Evolutionary conservation across 139 green algal genomes (phyloP).

Genomic region (Microglena sp.): DNA sequence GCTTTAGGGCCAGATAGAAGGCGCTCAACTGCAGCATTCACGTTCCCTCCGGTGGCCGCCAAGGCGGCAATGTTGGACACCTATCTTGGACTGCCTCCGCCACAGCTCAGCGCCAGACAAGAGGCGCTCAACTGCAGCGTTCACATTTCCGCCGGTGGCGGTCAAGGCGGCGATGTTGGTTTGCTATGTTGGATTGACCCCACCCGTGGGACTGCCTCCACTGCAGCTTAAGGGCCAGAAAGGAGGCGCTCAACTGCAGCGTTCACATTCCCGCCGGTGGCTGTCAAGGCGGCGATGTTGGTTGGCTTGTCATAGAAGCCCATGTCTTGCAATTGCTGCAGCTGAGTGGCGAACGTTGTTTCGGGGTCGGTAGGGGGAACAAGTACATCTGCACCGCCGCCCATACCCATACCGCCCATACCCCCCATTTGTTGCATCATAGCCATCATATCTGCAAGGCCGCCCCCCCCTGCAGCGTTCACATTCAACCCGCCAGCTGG

Average conservation of each 20-base stretch:
- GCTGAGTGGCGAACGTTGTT: conserved; percentile 66
- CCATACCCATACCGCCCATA: conserved; percentile 8
- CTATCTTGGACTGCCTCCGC: too few relatives aligned
- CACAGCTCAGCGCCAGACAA: conserved; percentile 82
- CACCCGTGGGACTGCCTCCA: too few relatives aligned
- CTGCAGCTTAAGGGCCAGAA: too few relatives aligned
- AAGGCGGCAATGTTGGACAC: too few relatives aligned
- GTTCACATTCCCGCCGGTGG: conserved; percentile 78
- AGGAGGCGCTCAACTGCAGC: conserved; percentile 82
- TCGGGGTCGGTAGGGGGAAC: conserved; percentile 63
- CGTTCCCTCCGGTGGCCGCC: conserved; percentile 13
- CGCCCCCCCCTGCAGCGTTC: too few relatives aligned
- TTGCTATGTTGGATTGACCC: too few relatives aligned
- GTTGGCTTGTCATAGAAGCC: conserved; percentile 54
- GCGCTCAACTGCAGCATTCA: background rate
- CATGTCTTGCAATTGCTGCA: conserved; percentile 87
- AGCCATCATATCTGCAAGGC: too few relatives aligned
- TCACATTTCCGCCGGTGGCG: too few relatives aligned
- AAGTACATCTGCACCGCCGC: too few relatives aligned
- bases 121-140: too few relatives aligned
- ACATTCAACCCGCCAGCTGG: too few relatives aligned
- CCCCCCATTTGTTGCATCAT: conserved; percentile 32
- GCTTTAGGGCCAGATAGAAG: too few relatives aligned
- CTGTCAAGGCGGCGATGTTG: conserved; percentile 56
- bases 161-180: conserved; percentile 53